These are phyloP conservation scores for Lipomyces chichibuensis DNA, from an alignment of 805 yeast species.

Conservation along the genomic window DNA sequence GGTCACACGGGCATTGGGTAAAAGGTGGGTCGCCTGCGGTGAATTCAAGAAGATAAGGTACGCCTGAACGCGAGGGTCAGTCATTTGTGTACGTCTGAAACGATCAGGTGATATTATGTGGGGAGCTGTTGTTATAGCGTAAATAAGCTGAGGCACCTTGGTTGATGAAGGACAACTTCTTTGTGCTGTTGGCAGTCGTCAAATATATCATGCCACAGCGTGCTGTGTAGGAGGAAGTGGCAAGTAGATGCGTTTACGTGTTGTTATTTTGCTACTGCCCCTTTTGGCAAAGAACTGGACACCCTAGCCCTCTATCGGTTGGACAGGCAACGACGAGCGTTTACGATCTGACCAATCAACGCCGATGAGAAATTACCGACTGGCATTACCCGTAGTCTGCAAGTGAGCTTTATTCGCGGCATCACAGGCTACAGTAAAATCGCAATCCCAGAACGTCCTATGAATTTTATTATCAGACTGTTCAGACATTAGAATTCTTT, in stretches of 20 bases:
- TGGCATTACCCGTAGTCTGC: not conserved
- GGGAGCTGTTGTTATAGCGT: not conserved
- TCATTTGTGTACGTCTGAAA: not conserved
- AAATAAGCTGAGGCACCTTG: not conserved
- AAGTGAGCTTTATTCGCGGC: no score
- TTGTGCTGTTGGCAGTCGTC: not conserved
- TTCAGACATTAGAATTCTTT: not conserved
- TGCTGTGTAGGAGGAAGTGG: not conserved
- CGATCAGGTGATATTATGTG: not conserved
- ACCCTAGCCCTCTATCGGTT: not conserved
- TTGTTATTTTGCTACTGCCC: not conserved
- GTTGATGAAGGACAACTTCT: not conserved
- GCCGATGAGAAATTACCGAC: not conserved
- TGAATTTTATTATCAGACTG: not conserved
- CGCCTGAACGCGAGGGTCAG: conserved; percentile 6
- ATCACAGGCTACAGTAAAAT: not conserved
- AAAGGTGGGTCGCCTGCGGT: conserved; percentile 11
- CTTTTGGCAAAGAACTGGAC: not conserved
- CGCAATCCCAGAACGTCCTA: not conserved
- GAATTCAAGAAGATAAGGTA: conserved; percentile 22
- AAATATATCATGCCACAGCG: not conserved
- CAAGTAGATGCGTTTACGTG: not conserved
- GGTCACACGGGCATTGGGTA: conserved; percentile 17
- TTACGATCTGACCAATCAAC: not conserved
- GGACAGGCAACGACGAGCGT: not conserved